Conservation (phyloP, 1,284 basidiomycete genomes). For the Fomitopsis palustris region DNA sequence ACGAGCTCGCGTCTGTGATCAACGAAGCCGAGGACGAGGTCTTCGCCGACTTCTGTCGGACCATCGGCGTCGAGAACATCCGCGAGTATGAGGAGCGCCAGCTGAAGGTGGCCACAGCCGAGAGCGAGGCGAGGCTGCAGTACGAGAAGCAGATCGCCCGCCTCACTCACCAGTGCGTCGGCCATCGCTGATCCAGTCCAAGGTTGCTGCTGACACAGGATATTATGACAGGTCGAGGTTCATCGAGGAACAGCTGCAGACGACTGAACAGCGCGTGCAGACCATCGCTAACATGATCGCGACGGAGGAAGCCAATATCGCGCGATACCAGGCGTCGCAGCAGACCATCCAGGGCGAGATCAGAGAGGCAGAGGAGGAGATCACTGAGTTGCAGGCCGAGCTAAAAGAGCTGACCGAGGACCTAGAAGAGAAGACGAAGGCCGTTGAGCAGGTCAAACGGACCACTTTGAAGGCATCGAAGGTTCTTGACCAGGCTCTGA, state of each 20-base stretch:
- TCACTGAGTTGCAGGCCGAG: constrained; percentile 58
- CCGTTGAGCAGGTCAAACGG: constrained; percentile 77
- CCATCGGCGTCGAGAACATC: constrained; percentile 82
- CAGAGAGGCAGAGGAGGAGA: constrained; percentile 52
- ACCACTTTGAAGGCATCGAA: constrained; percentile 68
- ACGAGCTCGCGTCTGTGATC: constrained; percentile 56
- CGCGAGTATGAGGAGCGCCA: constrained; percentile 95
- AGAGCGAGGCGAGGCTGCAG: constrained; percentile 79
- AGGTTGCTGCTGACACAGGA: not conserved
- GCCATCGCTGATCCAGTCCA: not conserved
- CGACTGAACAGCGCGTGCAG: constrained; percentile 60
- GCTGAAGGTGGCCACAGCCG: constrained; percentile 82
- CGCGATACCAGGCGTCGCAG: constrained; percentile 57
- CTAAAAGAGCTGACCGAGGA: constrained; percentile 60
- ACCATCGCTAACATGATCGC: constrained; percentile 52
- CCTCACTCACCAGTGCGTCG: constrained; percentile 79
- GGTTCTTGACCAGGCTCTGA: constrained; percentile 80
- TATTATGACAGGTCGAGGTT: constrained; percentile 63
- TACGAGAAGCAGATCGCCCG: constrained; percentile 89
- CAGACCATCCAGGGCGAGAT: constrained; percentile 63
- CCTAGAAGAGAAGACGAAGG: constrained; percentile 66
- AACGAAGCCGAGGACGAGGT: constrained; percentile 80
- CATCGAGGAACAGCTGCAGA: constrained; percentile 69
- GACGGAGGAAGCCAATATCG: constrained; percentile 56
- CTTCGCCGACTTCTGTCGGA: constrained; percentile 78